A percentile compares a stretch with the other conserved stretches of the same genome.
These are phyloP conservation scores for Cicer cuneatum DNA, from an alignment of 306 rosid species.

Conservation along the genomic window DNA sequence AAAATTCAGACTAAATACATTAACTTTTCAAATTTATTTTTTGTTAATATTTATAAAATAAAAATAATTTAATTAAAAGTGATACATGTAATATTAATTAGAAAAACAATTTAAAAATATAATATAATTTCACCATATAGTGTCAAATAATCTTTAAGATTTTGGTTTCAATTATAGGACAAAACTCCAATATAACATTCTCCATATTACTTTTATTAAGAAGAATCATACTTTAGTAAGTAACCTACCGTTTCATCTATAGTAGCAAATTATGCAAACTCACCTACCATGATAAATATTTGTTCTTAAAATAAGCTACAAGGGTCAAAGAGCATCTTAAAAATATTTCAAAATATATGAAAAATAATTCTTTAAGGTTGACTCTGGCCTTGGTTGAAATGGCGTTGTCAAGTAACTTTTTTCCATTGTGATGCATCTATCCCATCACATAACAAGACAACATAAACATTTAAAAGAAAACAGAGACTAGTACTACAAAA, in stretches of 20 bases:
- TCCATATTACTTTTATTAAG: constrained; percentile 12
- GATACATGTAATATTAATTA: too few relatives aligned
- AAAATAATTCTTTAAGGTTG: constrained; percentile 66
- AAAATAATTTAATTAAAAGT: too few relatives aligned
- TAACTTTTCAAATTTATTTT: too few relatives aligned
- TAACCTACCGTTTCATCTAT: constrained; percentile 49
- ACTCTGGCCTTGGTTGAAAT: constrained; percentile 68
- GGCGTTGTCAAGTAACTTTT: constrained; percentile 57
- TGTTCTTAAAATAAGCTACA: constrained; percentile 34
- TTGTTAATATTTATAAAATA: too few relatives aligned
- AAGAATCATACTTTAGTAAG: constrained; percentile 52
- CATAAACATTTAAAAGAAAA: constrained; percentile 46
- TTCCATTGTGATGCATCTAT: constrained; percentile 61
- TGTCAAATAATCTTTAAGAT: not conserved
- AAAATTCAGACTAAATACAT: too few relatives aligned
- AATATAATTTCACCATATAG: too few relatives aligned
- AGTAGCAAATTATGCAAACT: constrained; percentile 43
- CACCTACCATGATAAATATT: constrained; percentile 48
- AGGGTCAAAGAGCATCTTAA: constrained; percentile 29
- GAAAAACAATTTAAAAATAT: too few relatives aligned
- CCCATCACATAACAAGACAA: constrained; percentile 68
- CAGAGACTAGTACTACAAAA: not conserved
- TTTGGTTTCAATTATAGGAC: constrained; percentile 22
- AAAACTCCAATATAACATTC: constrained; percentile 25
- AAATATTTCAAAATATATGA: constrained; percentile 37